Evolutionary conservation across 495 filamentous ascomycete genomes (phyloP).

Genomic region (Xylaria nigripes): DNA sequence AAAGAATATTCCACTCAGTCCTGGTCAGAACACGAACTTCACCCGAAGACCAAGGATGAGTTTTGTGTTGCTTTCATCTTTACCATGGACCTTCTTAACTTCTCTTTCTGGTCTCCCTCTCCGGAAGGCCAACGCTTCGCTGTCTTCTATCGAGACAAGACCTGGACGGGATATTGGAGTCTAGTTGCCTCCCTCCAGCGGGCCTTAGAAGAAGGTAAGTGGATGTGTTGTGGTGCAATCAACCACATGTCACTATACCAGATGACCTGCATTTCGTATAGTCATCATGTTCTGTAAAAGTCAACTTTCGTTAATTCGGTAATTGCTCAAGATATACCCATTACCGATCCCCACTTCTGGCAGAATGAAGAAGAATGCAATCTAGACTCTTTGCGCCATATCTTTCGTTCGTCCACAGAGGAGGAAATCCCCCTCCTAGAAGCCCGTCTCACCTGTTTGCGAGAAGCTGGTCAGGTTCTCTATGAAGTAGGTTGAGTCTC

Average conservation of each 20-base stretch:
- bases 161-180: constrained; percentile 94
- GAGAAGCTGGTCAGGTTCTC: constrained; percentile 77
- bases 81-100: constrained; percentile 93
- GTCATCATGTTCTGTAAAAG: constrained; percentile 3
- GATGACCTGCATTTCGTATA: constrained; percentile 2
- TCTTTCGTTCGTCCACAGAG: constrained; percentile 79
- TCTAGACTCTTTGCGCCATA: constrained; percentile 59
- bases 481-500: constrained; percentile 56
- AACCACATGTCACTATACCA: constrained; percentile 7
- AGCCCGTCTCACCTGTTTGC: constrained; percentile 69
- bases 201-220: constrained; percentile 78
- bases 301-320: constrained; percentile 16
- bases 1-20: constrained; percentile 73
- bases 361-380: constrained; percentile 67
- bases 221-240: neutral
- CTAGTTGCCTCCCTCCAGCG: constrained; percentile 78
- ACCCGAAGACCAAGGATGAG: constrained; percentile 72
- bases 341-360: constrained; percentile 86
- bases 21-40: constrained; percentile 87
- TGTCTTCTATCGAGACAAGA: constrained; percentile 68
- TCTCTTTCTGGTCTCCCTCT: constrained; percentile 84
- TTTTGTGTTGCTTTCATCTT: constrained; percentile 85
- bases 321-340: constrained; percentile 60
- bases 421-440: constrained; percentile 81
- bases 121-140: constrained; percentile 59